These are phyloP conservation scores for Olyra latifolia DNA, from an alignment of 176 grass and related monocot genomes.

Conservation along the genomic window DNA sequence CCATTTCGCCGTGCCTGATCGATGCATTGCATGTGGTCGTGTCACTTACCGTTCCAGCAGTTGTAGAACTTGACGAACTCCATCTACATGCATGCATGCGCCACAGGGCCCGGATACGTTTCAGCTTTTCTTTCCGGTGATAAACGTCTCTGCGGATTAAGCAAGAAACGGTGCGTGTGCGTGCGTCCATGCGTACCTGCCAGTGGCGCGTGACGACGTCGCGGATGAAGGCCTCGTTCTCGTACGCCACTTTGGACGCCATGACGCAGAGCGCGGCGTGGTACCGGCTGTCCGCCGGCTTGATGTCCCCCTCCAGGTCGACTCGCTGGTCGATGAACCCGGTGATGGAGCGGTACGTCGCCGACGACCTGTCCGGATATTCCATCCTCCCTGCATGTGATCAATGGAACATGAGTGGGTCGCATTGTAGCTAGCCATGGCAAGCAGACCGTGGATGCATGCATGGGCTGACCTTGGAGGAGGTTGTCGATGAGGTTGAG, in stretches of 20 bases:
- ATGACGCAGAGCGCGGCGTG: constrained; percentile 55
- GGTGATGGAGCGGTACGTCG: constrained; percentile 41
- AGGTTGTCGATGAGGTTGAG: constrained; percentile 42
- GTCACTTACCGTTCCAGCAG: constrained; percentile 61
- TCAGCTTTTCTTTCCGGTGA: not conserved
- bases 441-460: not conserved
- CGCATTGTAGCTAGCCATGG: not conserved
- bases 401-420: not conserved
- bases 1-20: not conserved
- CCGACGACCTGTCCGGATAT: constrained; percentile 41
- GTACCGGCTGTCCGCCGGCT: constrained; percentile 36
- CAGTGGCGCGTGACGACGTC: constrained; percentile 40
- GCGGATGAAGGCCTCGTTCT: constrained; percentile 55
- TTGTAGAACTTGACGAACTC: constrained; percentile 58
- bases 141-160: not conserved
- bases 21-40: too few relatives aligned
- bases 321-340: constrained; percentile 47
- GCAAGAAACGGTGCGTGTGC: not conserved
- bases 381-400: constrained; percentile 25
- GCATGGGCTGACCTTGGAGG: constrained; percentile 39
- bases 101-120: not conserved
- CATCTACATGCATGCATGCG: too few relatives aligned
- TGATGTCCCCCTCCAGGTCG: constrained; percentile 41
- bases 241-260: constrained; percentile 69
- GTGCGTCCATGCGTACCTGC: too few relatives aligned